Percentiles rank a stretch among this genome's conserved stretches.
These are phyloP conservation scores for Polymyxa betae DNA, from an alignment of 208 protist species.

Conservation along the genomic window DNA sequence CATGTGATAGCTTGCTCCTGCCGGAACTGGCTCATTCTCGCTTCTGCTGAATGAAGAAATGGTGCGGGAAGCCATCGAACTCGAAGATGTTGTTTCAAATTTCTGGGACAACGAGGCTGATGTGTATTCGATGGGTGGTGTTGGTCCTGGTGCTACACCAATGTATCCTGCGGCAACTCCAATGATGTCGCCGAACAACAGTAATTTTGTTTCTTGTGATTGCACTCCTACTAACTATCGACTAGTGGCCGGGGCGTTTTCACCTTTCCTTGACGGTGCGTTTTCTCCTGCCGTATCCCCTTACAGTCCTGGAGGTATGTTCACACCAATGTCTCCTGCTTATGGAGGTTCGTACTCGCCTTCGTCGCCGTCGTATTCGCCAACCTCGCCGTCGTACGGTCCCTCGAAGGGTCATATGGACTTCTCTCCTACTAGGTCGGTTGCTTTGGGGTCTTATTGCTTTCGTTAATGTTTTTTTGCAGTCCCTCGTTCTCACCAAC, in stretches of 20 bases:
- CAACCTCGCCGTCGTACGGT: constrained; percentile 53
- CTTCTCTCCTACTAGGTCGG: constrained; percentile 69
- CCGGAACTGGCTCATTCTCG: constrained; percentile 96
- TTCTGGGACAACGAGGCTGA: constrained; percentile 54
- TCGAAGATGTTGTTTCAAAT: constrained; percentile 27
- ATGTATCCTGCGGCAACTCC: constrained; percentile 21
- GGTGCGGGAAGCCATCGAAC: constrained; percentile 77
- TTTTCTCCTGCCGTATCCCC: constrained; percentile 57
- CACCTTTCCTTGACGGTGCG: background rate
- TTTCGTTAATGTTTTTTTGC: constrained; percentile 77
- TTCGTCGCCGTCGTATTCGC: constrained; percentile 62
- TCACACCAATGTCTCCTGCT: constrained; percentile 70
- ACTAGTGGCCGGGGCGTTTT: constrained; percentile 55
- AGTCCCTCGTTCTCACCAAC: constrained; percentile 78
- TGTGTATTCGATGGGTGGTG: background rate
- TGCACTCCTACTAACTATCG: constrained; percentile 51
- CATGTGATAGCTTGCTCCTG: constrained; percentile 81
- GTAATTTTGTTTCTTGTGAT: background rate
- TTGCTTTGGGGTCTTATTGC: constrained; percentile 66
- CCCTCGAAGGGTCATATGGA: constrained; percentile 45
- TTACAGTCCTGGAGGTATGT: constrained; percentile 35
- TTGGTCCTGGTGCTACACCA: constrained; percentile 24
- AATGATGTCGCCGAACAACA: constrained; percentile 53
- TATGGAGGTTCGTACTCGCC: constrained; percentile 59
- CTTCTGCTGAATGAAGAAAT: constrained; percentile 88